phyloP scores from a whole-genome alignment of 2,329 filamentous ascomycete species.

The Stenocarpella maydis region DNA sequence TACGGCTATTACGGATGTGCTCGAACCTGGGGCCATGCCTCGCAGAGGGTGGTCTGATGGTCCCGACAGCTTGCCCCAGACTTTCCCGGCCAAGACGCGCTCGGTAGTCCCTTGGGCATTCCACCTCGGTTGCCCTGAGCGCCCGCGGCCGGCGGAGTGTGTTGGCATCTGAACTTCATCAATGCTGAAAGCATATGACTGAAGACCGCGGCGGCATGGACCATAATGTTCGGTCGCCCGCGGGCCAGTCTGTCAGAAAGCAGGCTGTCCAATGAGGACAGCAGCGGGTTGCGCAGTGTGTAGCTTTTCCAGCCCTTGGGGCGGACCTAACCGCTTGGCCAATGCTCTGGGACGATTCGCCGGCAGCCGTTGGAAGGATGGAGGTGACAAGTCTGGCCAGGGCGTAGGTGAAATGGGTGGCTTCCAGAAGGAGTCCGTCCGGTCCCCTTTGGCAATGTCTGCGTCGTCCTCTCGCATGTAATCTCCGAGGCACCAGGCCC shows the following conservation, averaged over 20 bases:
- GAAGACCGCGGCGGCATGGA: not conserved
- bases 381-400: constrained; percentile 7
- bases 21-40: not conserved
- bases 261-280: not conserved
- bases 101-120: not conserved
- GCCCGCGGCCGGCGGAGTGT: not conserved
- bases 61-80: not conserved
- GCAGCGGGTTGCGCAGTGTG: not conserved
- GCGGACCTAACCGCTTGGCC: constrained; percentile 17
- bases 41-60: not conserved
- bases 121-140: not conserved
- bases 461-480: constrained; percentile 10
- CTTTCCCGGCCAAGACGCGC: not conserved
- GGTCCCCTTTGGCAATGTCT: constrained; percentile 10
- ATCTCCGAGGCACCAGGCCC: constrained; percentile 15
- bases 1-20: not conserved
- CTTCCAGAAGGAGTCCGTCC: constrained; percentile 14
- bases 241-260: not conserved
- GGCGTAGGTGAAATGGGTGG: not conserved
- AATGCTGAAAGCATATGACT: not conserved
- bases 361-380: constrained; percentile 6
- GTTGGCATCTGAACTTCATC: not conserved
- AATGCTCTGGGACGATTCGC: constrained; percentile 4
- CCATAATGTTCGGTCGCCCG: not conserved
- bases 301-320: not conserved